Evolutionary conservation across 306 rosid species (phyloP), one percentile per base, ranked within the genome.

Genomic region (Casuarina glauca): DNA sequence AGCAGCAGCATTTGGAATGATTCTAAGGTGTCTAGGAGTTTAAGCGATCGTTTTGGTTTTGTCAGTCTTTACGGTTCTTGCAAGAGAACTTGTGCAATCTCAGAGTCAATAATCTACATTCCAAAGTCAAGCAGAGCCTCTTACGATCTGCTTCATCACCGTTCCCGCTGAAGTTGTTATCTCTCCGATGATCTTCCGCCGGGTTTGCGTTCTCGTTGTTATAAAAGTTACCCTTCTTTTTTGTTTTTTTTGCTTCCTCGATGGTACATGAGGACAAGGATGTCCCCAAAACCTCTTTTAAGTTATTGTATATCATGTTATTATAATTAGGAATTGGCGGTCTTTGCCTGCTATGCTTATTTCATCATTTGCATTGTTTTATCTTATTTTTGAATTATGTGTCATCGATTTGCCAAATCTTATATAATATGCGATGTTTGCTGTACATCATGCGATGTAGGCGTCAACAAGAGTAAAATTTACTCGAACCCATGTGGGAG

Each of bases 31-130:
- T 73, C 97, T 3, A 91, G 97, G 71, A 93, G 97, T 82, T 36
- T 89, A 2, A 89, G 96, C 74, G 94, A 88, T 55, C 91, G 96
- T 76, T 86, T 96, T 73, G 94, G 91, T 4, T 87, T 91, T 44
- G 67, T 90, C 44, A 86, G 68, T 64, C 83, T 93, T 19, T 81
- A 88, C 68, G 70, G 82, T 58, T 86, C 96, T 69, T 95, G 99
- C 83, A 93, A 91, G 85, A 88, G 91, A 72, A 87, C 91, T 70
- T 86, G 91, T 78, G 85, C 86, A 32, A 91, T 93, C 79, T 88
- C 96, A 74, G 91, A 88, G 71, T 96, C 98, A 48, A 72, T 93
- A 69, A 79, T 90, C 41, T 76, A 79, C 62, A 88, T 87, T 76
- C 97, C 97, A 78, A 91, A 82, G 78, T 79, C 96, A 46, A 78